A percentile compares a stretch with the other conserved stretches of the same genome.
phyloP scores from a whole-genome alignment of 2,329 filamentous ascomycete species.

The Hypoxylon sp. region DNA sequence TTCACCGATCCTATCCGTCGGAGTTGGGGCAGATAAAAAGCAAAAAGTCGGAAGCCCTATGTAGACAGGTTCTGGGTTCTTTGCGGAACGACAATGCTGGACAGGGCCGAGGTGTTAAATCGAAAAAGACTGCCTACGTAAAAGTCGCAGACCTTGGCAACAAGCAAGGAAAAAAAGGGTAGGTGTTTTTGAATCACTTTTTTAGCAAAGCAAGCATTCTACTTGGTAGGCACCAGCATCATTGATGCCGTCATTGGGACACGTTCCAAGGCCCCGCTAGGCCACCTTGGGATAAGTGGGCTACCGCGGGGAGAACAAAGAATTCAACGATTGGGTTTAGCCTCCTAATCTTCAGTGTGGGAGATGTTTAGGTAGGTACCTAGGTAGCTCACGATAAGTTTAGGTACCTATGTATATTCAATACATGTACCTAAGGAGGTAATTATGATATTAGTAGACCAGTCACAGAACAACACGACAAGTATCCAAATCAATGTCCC shows the following conservation, averaged over 20 bases:
- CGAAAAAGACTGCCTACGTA: neutral
- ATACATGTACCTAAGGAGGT: too few species aligned
- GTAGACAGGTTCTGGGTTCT: neutral
- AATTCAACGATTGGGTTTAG: too few species aligned
- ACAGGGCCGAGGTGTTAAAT: neutral
- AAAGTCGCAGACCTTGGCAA: constrained; percentile 13
- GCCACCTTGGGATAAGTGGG: constrained; percentile 29
- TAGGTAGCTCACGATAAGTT: too few species aligned
- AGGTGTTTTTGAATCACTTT: constrained; percentile 17
- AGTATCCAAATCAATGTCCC: constrained; percentile 4
- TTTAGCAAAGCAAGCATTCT: constrained; percentile 9
- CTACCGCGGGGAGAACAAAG: neutral
- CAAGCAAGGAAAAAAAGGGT: constrained; percentile 7
- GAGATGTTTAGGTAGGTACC: too few species aligned
- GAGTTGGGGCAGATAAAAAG: neutral
- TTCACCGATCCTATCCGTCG: constrained; percentile 7
- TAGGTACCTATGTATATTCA: neutral
- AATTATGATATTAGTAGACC: constrained; percentile 12
- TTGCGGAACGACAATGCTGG: neutral
- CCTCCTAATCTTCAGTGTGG: too few species aligned
- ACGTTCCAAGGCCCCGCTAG: constrained; percentile 38
- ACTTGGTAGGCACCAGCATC: constrained; percentile 34
- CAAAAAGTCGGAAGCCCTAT: neutral
- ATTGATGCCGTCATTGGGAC: constrained; percentile 42
- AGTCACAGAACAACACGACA: constrained; percentile 33